These are phyloP conservation scores for Aciculoconidium aculeatum DNA, from an alignment of 805 yeast genomes.

Conservation along the genomic window DNA sequence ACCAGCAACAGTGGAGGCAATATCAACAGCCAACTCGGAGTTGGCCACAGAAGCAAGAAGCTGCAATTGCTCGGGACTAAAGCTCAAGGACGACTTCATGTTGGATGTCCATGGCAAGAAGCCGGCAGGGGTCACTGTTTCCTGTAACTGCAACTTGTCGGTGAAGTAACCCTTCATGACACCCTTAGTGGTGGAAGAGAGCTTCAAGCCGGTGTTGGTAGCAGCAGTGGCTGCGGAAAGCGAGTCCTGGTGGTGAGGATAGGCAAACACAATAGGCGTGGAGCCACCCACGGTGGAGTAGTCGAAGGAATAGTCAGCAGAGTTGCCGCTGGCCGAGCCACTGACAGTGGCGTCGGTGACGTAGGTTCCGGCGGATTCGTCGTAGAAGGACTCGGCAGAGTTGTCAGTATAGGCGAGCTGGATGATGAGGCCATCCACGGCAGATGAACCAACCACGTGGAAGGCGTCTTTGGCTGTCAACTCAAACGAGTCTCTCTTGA, in stretches of 20 bases:
- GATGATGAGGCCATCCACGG: slow-evolving; percentile 41
- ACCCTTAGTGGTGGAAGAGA: slow-evolving; percentile 49
- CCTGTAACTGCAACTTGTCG: slow-evolving; percentile 29
- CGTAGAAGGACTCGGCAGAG: slow-evolving; percentile 41
- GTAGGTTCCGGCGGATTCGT: slow-evolving; percentile 65
- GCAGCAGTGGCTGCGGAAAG: slow-evolving; percentile 22
- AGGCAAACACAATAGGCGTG: slow-evolving; percentile 43
- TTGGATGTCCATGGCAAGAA: slow-evolving; percentile 43
- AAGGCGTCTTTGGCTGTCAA: slow-evolving; percentile 27
- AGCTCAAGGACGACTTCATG: slow-evolving; percentile 24
- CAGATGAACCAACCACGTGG: slow-evolving; percentile 29
- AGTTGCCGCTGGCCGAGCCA: slow-evolving; percentile 43
- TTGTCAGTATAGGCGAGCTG: slow-evolving; percentile 49
- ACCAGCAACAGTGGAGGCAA: slow-evolving; percentile 32
- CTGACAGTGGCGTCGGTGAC: slow-evolving; percentile 42
- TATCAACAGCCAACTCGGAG: slow-evolving; percentile 42
- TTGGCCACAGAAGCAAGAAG: slow-evolving; percentile 42
- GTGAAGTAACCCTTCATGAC: slow-evolving; percentile 42
- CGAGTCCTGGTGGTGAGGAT: slow-evolving; percentile 47
- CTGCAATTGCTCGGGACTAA: slow-evolving; percentile 39
- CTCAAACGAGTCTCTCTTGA: slow-evolving; percentile 27
- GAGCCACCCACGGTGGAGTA: slow-evolving; percentile 50
- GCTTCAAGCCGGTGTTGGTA: slow-evolving; percentile 34
- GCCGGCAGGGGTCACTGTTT: slow-evolving; percentile 33
- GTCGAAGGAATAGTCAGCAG: slow-evolving; percentile 43